Conservation (phyloP, 176 grass and related monocot species). For the Triticum aestivum region IWGSC_CS_RefSeq_v2.1 NC_057798.1:136191655-136192154, state of each 20-base stretch:
- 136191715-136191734: conserved; percentile 3
- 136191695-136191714: conserved; percentile 36
- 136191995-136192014: neutral
- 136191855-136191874: neutral
- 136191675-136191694: conserved; percentile 25
- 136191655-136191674: neutral
- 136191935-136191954: too few species aligned
- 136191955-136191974: too few species aligned
- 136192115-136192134: neutral
- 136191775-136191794: neutral
- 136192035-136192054: neutral
- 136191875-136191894: neutral
- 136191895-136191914: too few species aligned
- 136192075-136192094: neutral
- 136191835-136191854: conserved; percentile 44
- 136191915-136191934: too few species aligned
- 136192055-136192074: too few species aligned
- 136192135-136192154: neutral
- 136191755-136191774: conserved; percentile 30
- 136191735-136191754: neutral
- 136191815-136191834: neutral
- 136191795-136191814: too few species aligned
- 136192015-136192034: conserved; percentile 27
- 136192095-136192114: neutral
- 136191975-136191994: neutral